A percentile compares a stretch with the other conserved stretches of the same genome.
phyloP scores from a whole-genome alignment of 495 filamentous ascomycete species.

The Bacidia gigantensis region DNA sequence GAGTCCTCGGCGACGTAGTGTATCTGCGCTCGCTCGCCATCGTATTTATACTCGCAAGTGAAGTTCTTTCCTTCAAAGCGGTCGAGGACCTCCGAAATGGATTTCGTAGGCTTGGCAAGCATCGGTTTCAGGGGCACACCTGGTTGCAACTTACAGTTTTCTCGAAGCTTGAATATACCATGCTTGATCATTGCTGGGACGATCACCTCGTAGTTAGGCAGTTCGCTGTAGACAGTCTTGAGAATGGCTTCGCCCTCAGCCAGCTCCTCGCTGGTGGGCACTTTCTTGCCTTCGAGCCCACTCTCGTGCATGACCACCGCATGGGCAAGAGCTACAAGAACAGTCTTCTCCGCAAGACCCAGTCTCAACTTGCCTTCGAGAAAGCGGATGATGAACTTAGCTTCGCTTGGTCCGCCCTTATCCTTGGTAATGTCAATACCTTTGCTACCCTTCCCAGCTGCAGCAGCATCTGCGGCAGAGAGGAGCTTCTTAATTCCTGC shows the following conservation, averaged over 20 bases:
- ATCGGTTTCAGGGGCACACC: slow-evolving; percentile 95
- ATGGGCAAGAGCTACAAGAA: slow-evolving; percentile 77
- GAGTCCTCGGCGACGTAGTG: slow-evolving; percentile 86
- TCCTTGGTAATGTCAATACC: slow-evolving; percentile 77
- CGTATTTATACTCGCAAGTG: slow-evolving; percentile 98
- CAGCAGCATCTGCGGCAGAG: slow-evolving; percentile 64
- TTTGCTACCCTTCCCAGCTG: slow-evolving; percentile 50
- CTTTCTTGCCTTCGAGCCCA: slow-evolving; percentile 47
- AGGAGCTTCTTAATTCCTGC: slow-evolving; percentile 89
- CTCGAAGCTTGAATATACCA: slow-evolving; percentile 65
- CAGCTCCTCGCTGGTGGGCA: slow-evolving; percentile 58
- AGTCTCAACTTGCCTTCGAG: slow-evolving; percentile 87
- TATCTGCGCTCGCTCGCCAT: slow-evolving; percentile 92
- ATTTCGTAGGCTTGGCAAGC: slow-evolving; percentile 96
- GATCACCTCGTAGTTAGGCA: slow-evolving; percentile 91
- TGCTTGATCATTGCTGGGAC: slow-evolving; percentile 76
- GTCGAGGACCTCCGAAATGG: slow-evolving; percentile 96
- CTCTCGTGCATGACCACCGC: slow-evolving; percentile 75
- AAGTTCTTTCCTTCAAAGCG: slow-evolving; percentile 92
- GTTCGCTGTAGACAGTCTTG: slow-evolving; percentile 85
- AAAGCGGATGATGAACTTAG: slow-evolving; percentile 85
- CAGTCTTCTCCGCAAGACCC: slow-evolving; percentile 82
- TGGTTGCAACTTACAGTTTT: slow-evolving; percentile 84
- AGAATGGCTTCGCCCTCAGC: slow-evolving; percentile 71
- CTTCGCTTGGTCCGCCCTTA: slow-evolving; percentile 87